Evolutionary conservation across 768 basidiomycete genomes (phyloP).

Genomic region (Glaciozyma antarctica): DNA sequence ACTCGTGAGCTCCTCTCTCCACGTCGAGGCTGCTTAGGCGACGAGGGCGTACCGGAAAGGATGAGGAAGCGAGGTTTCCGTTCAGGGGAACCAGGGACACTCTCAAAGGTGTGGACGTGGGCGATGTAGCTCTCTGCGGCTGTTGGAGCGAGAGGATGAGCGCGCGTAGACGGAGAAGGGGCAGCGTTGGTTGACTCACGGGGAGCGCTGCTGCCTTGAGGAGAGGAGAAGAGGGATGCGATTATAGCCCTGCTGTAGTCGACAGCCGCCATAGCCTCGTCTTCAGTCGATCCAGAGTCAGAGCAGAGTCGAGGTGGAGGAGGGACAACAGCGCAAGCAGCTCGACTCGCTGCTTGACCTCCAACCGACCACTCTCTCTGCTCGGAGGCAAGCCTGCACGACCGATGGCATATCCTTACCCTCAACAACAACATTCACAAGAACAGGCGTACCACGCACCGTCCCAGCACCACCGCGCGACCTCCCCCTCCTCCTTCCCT

Average conservation of each 20-base stretch:
- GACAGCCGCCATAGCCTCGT: too few relatives aligned
- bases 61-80: slow-evolving; percentile 29
- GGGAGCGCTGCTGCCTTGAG: slow-evolving; percentile 4
- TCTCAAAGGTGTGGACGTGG: slow-evolving; percentile 27
- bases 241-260: slow-evolving; percentile 22
- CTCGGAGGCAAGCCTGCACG: too few relatives aligned
- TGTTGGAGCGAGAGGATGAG: background rate
- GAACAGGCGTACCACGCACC: too few relatives aligned
- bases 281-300: too few relatives aligned
- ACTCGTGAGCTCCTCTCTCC: background rate
- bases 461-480: too few relatives aligned
- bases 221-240: slow-evolving; percentile 15
- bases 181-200: background rate
- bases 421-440: too few relatives aligned
- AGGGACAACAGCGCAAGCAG: too few relatives aligned
- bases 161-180: background rate
- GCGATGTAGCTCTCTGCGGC: slow-evolving; percentile 20
- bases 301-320: too few relatives aligned
- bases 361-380: too few relatives aligned
- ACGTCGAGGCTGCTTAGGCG: background rate
- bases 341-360: too few relatives aligned
- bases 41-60: slow-evolving; percentile 18
- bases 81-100: slow-evolving; percentile 3
- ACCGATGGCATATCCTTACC: too few relatives aligned
- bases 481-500: too few relatives aligned